Evolutionary conservation across 2,329 filamentous ascomycete species (phyloP), one percentile per base, ranked within the genome.

Genomic region (Trichoderma breve): DNA sequence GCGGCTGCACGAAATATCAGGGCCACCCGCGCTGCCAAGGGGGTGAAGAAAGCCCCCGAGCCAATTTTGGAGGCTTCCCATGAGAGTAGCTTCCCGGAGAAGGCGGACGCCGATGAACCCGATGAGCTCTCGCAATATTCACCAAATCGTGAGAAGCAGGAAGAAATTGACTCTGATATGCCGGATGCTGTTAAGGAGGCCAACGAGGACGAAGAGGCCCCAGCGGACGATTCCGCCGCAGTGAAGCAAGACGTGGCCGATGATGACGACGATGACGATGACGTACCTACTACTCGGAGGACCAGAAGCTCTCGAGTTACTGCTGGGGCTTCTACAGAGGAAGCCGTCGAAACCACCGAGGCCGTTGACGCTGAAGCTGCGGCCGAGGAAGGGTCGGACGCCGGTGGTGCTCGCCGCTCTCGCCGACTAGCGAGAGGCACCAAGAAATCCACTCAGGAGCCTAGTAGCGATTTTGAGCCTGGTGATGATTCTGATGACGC

Each of bases 381-480:
- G 43, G 77, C 78, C 12, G 77, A 79, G 12, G 74, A 72, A 7
- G 78, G 78, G 47, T 78, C 78, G 12, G 77, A 79, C 7, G 39
- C 70, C 14, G 78, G 76, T n/a, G 77, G 78, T n/a, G 80, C 76
- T 6, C 74, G 77, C 30, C 78, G 79, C 55, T 78, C 82, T 28
- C 82, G 86, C 28, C 86, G 87, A 6, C 78, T 88, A 60, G 88
- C 82, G 14, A 84, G 83, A 69, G 82, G 81, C 12, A 76, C 79
- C 65, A 85, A 84, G 55, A 83, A 84, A 74, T 84, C 84, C 7
- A 77, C 82, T 2, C 84, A 87, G 71, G 88, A 90, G 72, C 85
- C 84, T 6, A 89, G 87, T 66, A 90, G 88, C 75, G 88, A 90
- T 74, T 90, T 90, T 75, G 88, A 90, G 70, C 88, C 88, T 21